These are phyloP conservation scores for Laburnicola sp. DNA, from an alignment of 2,329 filamentous ascomycete species.

Conservation along the genomic window DNA sequence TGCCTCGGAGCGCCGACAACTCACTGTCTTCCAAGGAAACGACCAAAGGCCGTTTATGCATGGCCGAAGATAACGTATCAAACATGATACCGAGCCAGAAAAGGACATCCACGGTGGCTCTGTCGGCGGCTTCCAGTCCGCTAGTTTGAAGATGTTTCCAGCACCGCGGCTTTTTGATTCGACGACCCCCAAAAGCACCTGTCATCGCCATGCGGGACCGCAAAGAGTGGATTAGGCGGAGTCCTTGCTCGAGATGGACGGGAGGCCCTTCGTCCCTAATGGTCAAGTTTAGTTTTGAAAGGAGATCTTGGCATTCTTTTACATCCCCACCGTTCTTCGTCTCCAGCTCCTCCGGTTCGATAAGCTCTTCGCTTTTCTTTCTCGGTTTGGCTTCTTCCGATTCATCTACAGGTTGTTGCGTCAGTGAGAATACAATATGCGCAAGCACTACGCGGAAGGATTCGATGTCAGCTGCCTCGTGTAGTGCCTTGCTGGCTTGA, in stretches of 20 bases:
- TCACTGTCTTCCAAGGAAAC: constrained; percentile 54
- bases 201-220: constrained; percentile 35
- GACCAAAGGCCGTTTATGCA: constrained; percentile 53
- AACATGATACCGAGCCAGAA: constrained; percentile 63
- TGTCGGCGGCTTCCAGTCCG: constrained; percentile 41
- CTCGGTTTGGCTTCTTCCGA: neutral
- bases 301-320: constrained; percentile 33
- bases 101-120: constrained; percentile 56
- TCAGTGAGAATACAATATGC: constrained; percentile 52
- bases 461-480: constrained; percentile 46
- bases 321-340: constrained; percentile 19
- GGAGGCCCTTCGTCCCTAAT: constrained; percentile 44
- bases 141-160: constrained; percentile 20
- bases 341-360: neutral
- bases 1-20: constrained; percentile 19
- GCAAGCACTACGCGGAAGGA: constrained; percentile 52
- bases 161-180: constrained; percentile 14
- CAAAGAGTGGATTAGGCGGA: constrained; percentile 46
- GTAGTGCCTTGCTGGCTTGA: constrained; percentile 46
- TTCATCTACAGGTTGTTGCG: constrained; percentile 45
- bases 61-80: constrained; percentile 58
- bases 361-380: neutral
- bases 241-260: constrained; percentile 46
- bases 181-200: constrained; percentile 12
- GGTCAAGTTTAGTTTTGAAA: constrained; percentile 37